Evolutionary conservation across 2,329 filamentous ascomycete species (phyloP).

Genomic region (Paraphaeosphaeria minitans): DNA sequence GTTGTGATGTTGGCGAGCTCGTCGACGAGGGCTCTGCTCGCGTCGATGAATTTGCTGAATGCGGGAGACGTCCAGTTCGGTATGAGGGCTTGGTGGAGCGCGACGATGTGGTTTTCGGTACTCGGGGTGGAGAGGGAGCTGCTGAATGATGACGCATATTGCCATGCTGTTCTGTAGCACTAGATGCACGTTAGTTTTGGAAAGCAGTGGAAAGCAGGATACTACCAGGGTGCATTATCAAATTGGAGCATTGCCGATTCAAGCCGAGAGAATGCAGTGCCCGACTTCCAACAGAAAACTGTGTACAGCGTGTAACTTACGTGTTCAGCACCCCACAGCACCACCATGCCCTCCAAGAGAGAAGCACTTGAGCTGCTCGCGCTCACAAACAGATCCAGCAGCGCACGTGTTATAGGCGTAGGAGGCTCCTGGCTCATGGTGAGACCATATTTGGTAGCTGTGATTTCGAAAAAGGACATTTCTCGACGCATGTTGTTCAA

Average conservation of each 20-base stretch:
- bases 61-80: conserved; percentile 58
- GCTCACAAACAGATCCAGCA: conserved; percentile 65
- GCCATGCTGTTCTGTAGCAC: conserved; percentile 56
- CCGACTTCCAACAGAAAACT: no score
- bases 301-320: conserved; percentile 35
- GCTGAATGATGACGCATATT: conserved; percentile 54
- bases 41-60: conserved; percentile 57
- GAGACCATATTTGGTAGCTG: conserved; percentile 65
- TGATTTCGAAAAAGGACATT: conserved; percentile 69
- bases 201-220: background rate
- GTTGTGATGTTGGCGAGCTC: conserved; percentile 56
- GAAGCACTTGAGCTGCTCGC: conserved; percentile 56
- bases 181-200: conserved; percentile 25
- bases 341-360: conserved; percentile 70
- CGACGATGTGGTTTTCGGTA: conserved; percentile 52
- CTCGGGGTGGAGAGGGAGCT: conserved; percentile 44
- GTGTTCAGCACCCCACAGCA: conserved; percentile 79
- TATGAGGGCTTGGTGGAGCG: conserved; percentile 56
- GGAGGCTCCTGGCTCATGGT: conserved; percentile 53
- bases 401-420: conserved; percentile 57
- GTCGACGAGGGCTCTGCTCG: conserved; percentile 54
- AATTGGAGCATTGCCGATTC: no score
- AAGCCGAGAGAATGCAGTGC: no score
- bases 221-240: background rate
- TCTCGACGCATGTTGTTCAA: conserved; percentile 71